These are phyloP conservation scores for Phlebiopsis flavidoalba DNA, from an alignment of 768 basidiomycete genomes.

Conservation along the genomic window DNA sequence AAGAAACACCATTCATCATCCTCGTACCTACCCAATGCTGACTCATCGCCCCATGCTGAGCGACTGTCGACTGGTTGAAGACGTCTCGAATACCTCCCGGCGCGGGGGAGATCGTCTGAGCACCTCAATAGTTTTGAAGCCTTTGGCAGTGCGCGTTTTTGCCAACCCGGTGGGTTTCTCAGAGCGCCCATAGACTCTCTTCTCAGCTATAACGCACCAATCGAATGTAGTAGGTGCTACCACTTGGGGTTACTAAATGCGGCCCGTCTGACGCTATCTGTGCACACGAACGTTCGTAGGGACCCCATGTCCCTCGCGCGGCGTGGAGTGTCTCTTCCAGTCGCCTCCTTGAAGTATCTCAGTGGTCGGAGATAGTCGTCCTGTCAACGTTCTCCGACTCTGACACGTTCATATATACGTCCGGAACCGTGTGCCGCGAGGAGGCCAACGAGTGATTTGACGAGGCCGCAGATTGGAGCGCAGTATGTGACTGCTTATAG, in stretches of 20 bases:
- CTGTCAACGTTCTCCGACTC: slow-evolving; percentile 64
- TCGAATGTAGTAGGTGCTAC: slow-evolving; percentile 33
- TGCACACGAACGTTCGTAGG: slow-evolving; percentile 69
- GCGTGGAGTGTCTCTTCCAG: slow-evolving; percentile 45
- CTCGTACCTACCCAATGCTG: slow-evolving; percentile 87
- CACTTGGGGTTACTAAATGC: slow-evolving; percentile 58
- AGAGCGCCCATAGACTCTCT: slow-evolving; percentile 86
- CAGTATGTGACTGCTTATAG: slow-evolving; percentile 39
- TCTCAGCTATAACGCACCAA: slow-evolving; percentile 79
- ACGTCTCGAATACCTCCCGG: slow-evolving; percentile 65
- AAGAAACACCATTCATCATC: no score
- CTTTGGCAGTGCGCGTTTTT: slow-evolving; percentile 54
- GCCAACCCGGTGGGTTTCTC: slow-evolving; percentile 86
- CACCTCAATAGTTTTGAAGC: slow-evolving; percentile 62
- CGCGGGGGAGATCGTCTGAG: slow-evolving; percentile 58
- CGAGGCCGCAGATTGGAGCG: slow-evolving; percentile 77
- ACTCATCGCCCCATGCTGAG: slow-evolving; percentile 65
- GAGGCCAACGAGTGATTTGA: slow-evolving; percentile 73
- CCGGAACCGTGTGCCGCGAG: slow-evolving; percentile 72
- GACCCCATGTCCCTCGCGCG: slow-evolving; percentile 21
- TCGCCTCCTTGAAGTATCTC: slow-evolving; percentile 42
- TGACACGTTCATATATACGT: slow-evolving; percentile 70
- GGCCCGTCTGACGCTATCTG: slow-evolving; percentile 77
- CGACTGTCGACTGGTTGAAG: slow-evolving; percentile 65
- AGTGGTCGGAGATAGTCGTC: slow-evolving; percentile 56